Conservation (phyloP, 2,329 filamentous ascomycete genomes). For the Colletotrichum orchidophilum region DNA sequence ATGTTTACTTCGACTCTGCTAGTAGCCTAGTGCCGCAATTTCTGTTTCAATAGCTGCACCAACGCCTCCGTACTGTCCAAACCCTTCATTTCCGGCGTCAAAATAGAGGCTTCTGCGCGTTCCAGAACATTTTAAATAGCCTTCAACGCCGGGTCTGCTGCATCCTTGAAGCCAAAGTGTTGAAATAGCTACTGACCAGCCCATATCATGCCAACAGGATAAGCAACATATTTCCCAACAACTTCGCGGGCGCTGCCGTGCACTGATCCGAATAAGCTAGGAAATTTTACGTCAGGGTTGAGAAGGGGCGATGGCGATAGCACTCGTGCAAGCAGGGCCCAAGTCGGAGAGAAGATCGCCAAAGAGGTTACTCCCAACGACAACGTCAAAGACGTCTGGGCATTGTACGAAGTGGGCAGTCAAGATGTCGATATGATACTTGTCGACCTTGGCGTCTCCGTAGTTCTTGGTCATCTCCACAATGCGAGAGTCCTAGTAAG, state of each 20-base stretch:
- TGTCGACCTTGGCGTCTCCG: constrained; percentile 68
- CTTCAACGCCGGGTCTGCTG: constrained; percentile 63
- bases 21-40: constrained; percentile 33
- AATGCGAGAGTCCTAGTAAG: constrained; percentile 73
- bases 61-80: constrained; percentile 38
- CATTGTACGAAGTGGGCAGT: constrained; percentile 71
- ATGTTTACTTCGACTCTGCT: not conserved
- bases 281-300: constrained; percentile 64
- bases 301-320: constrained; percentile 79
- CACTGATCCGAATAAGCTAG: constrained; percentile 74
- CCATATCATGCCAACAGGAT: constrained; percentile 77
- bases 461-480: constrained; percentile 64
- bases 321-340: constrained; percentile 74
- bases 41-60: constrained; percentile 37
- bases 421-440: constrained; percentile 76
- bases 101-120: constrained; percentile 43
- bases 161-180: constrained; percentile 56
- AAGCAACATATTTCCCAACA: constrained; percentile 75
- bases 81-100: constrained; percentile 45
- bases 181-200: constrained; percentile 80
- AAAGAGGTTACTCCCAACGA: constrained; percentile 70
- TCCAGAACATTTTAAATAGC: constrained; percentile 73
- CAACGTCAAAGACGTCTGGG: constrained; percentile 67
- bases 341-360: constrained; percentile 77
- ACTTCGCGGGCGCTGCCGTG: constrained; percentile 81